Conservation (phyloP, 2,329 filamentous ascomycete genomes). For the Aspergillus arachidicola region DNA sequence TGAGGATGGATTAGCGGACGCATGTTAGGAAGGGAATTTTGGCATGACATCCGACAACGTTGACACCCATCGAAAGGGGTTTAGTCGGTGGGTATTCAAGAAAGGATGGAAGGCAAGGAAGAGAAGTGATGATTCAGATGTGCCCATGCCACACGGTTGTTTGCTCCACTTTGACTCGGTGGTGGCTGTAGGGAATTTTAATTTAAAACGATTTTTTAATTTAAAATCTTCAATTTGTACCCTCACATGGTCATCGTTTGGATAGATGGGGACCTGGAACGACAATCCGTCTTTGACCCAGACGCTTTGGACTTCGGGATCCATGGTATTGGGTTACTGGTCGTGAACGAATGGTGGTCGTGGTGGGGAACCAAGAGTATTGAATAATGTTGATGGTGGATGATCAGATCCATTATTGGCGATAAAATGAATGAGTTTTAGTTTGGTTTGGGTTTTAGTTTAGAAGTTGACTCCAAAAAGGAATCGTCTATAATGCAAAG, state of each 20-base stretch:
- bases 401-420: slow-evolving; percentile 20
- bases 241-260: neutral
- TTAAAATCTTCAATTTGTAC: neutral
- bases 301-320: slow-evolving; percentile 9
- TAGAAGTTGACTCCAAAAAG: slow-evolving; percentile 5
- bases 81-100: slow-evolving; percentile 21
- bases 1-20: slow-evolving; percentile 11
- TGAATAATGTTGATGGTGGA: slow-evolving; percentile 18
- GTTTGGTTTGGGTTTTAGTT: slow-evolving; percentile 1
- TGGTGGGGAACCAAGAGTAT: slow-evolving; percentile 5
- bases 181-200: neutral
- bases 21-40: slow-evolving; percentile 35
- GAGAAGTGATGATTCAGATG: slow-evolving; percentile 23
- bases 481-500: neutral
- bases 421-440: slow-evolving; percentile 6
- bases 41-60: slow-evolving; percentile 39
- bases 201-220: neutral
- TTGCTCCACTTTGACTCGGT: slow-evolving; percentile 13
- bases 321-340: slow-evolving; percentile 5
- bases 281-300: slow-evolving; percentile 13
- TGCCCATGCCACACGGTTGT: slow-evolving; percentile 19
- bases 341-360: slow-evolving; percentile 3
- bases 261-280: neutral
- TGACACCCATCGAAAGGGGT: slow-evolving; percentile 38
- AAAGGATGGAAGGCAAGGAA: slow-evolving; percentile 18